Evolutionary conservation across 768 basidiomycete genomes (phyloP).

Genomic region (Hebeloma cylindrosporum): DNA sequence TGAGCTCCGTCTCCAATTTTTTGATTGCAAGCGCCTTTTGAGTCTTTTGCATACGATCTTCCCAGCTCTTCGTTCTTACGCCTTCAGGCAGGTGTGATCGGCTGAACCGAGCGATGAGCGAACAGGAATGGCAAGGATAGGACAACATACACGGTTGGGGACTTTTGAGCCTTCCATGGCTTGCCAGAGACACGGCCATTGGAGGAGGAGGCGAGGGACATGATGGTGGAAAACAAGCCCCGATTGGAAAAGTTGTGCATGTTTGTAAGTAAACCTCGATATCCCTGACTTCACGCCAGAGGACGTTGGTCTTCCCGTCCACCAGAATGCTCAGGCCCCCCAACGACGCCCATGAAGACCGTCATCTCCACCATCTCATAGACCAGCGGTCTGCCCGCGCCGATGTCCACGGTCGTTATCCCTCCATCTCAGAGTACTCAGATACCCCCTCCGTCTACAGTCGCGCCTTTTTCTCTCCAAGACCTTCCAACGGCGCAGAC

Average conservation of each 20-base stretch:
- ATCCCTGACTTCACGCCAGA: slow-evolving; percentile 15
- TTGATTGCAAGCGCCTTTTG: slow-evolving; percentile 69
- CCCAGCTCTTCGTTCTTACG: slow-evolving; percentile 66
- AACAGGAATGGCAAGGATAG: not conserved
- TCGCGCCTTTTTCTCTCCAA: slow-evolving; percentile 57
- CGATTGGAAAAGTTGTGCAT: slow-evolving; percentile 25
- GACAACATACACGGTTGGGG: slow-evolving; percentile 48
- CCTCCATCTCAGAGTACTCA: slow-evolving; percentile 56
- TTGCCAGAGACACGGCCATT: slow-evolving; percentile 71
- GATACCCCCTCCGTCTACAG: slow-evolving; percentile 75
- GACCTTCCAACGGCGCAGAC: slow-evolving; percentile 34
- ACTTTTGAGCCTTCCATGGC: slow-evolving; percentile 57
- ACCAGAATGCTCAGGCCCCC: slow-evolving; percentile 42
- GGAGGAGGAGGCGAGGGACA: slow-evolving; percentile 53
- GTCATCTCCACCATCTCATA: slow-evolving; percentile 49
- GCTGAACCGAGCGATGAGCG: slow-evolving; percentile 35
- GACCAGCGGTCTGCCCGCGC: slow-evolving; percentile 55
- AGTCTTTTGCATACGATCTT: slow-evolving; percentile 67
- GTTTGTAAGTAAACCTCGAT: slow-evolving; percentile 17
- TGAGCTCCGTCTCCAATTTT: slow-evolving; percentile 70
- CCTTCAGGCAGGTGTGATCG: slow-evolving; percentile 67
- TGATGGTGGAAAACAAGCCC: slow-evolving; percentile 21
- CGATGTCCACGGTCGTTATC: slow-evolving; percentile 48
- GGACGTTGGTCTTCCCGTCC: slow-evolving; percentile 7
- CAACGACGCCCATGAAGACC: slow-evolving; percentile 43